Percentiles rank a stretch among this genome's conserved stretches.
phyloP scores from a whole-genome alignment of 1,139 yeast genomes.

The Yamadazyma sp. region DNA sequence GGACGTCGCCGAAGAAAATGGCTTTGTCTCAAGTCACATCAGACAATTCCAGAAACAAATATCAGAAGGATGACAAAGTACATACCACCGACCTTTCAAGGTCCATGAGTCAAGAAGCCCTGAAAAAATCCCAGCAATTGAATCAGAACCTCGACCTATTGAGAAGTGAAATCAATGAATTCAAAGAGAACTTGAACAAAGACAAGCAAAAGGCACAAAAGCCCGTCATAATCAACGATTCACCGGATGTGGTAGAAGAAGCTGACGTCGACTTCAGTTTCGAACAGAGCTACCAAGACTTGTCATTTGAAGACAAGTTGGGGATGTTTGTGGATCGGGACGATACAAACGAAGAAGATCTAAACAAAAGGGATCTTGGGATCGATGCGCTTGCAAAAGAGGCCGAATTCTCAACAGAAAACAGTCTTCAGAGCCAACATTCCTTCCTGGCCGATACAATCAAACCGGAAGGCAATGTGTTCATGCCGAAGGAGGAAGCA shows the following conservation, averaged over 20 bases:
- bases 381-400: background rate
- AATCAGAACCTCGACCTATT: constrained; percentile 45
- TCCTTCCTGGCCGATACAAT: background rate
- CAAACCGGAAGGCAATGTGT: background rate
- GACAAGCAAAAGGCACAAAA: constrained; percentile 17
- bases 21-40: background rate
- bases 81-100: background rate
- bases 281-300: constrained; percentile 41
- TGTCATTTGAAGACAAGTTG: constrained; percentile 42
- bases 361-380: background rate
- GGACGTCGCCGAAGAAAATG: background rate
- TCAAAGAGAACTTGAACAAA: constrained; percentile 42
- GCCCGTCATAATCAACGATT: constrained; percentile 15
- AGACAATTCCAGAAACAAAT: background rate
- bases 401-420: background rate
- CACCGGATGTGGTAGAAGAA: constrained; percentile 10
- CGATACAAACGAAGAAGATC: constrained; percentile 1
- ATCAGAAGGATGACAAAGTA: background rate
- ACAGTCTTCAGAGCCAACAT: background rate
- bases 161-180: constrained; percentile 47
- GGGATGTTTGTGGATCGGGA: constrained; percentile 30
- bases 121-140: constrained; percentile 28
- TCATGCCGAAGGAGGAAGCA: background rate
- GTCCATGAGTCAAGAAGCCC: constrained; percentile 15
- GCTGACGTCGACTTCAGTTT: constrained; percentile 36